Evolutionary conservation across 176 grass and related monocot genomes (phyloP).

Genomic region (Oryza punctata): DNA sequence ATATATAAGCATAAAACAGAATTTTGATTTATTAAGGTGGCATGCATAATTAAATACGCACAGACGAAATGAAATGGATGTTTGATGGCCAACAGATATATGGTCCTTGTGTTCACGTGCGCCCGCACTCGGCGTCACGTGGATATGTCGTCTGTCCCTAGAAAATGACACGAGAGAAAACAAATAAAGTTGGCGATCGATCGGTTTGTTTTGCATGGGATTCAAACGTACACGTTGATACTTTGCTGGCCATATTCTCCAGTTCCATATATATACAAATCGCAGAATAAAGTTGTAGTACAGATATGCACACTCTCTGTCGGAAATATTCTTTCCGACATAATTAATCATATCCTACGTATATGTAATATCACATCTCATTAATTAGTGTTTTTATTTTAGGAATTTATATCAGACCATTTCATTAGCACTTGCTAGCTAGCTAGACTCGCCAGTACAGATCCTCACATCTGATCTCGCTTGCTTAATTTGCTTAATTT

Average conservation of each 20-base stretch:
- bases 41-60: background rate
- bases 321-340: background rate
- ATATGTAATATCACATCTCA: background rate
- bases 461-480: too few relatives aligned
- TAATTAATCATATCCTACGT: background rate
- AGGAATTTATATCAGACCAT: background rate
- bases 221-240: background rate
- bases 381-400: too few relatives aligned
- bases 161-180: background rate
- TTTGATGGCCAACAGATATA: background rate
- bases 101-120: background rate
- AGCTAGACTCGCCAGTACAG: too few relatives aligned
- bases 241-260: background rate
- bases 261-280: background rate
- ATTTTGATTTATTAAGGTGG: background rate
- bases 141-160: background rate
- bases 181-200: background rate
- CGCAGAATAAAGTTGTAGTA: background rate
- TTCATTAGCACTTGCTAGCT: too few relatives aligned
- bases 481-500: too few relatives aligned
- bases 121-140: background rate
- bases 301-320: too few relatives aligned
- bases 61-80: background rate
- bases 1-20: background rate
- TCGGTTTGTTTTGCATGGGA: background rate